Evolutionary conservation across 2,329 filamentous ascomycete genomes (phyloP), one percentile per base, ranked within the genome.

Genomic region (Botryotinia convoluta): DNA sequence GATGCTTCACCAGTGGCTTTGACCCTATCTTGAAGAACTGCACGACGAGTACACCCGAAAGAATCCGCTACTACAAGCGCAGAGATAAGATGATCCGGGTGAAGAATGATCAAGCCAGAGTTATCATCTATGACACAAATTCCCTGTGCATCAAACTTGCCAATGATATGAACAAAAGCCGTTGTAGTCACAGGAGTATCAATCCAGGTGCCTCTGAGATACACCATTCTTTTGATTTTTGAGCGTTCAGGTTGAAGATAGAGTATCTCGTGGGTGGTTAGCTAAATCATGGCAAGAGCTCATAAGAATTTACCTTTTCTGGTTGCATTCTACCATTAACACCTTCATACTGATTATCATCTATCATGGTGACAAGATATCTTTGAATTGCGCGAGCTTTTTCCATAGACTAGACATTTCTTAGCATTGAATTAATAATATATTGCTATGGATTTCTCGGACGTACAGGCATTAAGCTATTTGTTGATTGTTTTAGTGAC

Each of bases 1-100:
- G 90, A 93, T 3, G 93, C 87, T 76, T 94, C 92, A 78, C 91
- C 92, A 0, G 94, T 95, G 14, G 94, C 93, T 82, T 98, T 98
- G 78, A 99, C 92, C 45, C 96, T 91, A 81, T 99, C 95, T 82
- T 98, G 95, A 39, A 99, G 87, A 1, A 98, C 95, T 44, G 96
- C 94, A 76, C 95, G 92, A 29, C 96, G 92, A 81, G 93, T 91
- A 80, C 96, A 99, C 37, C 91, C 91, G 81, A 98, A 97, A 0
- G 96, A 97, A 82, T 99, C 96, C n/a, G 94, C 95, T 61, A 99
- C 92, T 8, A 97, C 94, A 0, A 96, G 98, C 4, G 96, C 92
- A 3, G 96, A 98, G 71, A 99, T 92, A 48, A 99, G 88, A 83
- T 98, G 95, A 79, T 99, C 96, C 0, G 96, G 96, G 79, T 99